These are phyloP conservation scores for Acorus gramineus DNA, from an alignment of 106 monocot species.

Conservation along the genomic window DNA sequence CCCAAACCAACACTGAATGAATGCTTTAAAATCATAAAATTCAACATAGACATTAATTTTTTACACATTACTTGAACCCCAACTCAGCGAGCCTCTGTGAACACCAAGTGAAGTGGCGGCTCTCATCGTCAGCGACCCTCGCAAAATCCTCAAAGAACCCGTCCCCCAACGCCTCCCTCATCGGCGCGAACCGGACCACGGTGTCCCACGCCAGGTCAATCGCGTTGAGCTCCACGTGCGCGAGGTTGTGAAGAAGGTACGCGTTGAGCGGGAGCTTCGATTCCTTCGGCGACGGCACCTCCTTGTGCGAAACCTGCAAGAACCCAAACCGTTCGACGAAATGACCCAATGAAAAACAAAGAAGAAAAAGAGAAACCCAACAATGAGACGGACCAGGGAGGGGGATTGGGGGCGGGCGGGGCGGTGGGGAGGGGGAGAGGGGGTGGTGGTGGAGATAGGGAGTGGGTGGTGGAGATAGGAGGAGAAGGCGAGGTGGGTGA, in stretches of 20 bases:
- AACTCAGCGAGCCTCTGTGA: slow-evolving; percentile 74
- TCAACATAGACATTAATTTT: too few species aligned
- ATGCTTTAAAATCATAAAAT: too few species aligned
- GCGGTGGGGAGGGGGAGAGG: slow-evolving; percentile 63
- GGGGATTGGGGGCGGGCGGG: slow-evolving; percentile 28
- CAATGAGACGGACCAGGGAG: slow-evolving; percentile 18
- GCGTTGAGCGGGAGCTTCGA: slow-evolving; percentile 76
- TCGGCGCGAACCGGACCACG: slow-evolving; percentile 58
- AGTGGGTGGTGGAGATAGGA: slow-evolving; percentile 23
- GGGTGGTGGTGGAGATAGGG: slow-evolving; percentile 28
- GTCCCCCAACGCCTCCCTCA: slow-evolving; percentile 46
- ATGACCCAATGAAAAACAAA: slow-evolving; percentile 6
- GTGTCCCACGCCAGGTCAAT: slow-evolving; percentile 96
- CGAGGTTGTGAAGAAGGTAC: slow-evolving; percentile 82
- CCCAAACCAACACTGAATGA: too few species aligned
- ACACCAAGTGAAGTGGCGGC: slow-evolving; percentile 87
- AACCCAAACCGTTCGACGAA: slow-evolving; percentile 22
- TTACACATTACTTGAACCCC: slow-evolving; percentile 56
- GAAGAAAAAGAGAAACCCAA: not conserved
- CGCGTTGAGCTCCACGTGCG: slow-evolving; percentile 94
- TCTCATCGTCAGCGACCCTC: slow-evolving; percentile 92
- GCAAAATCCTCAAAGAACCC: slow-evolving; percentile 80
- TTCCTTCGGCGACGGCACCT: slow-evolving; percentile 61
- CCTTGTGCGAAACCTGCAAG: slow-evolving; percentile 58
- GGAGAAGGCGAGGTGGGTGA: slow-evolving; percentile 72